Conservation (phyloP, 352 stramenopile genomes). For the Pythium apleroticum region DNA sequence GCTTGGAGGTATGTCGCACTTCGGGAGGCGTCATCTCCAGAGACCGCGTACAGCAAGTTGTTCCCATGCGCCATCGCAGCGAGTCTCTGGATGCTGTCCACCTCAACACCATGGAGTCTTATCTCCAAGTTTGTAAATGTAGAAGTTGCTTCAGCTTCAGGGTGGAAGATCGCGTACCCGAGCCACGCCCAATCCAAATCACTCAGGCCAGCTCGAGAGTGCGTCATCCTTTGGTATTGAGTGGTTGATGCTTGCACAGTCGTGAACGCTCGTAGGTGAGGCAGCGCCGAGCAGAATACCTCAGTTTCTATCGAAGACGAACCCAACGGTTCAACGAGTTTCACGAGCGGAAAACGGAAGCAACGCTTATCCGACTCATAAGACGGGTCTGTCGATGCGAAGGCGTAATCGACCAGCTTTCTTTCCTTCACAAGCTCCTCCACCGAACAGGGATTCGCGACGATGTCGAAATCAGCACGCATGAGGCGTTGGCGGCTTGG, state of each 20-base stretch:
- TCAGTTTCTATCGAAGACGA: neutral
- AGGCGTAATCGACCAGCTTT: neutral
- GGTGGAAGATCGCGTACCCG: neutral
- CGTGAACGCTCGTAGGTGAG: neutral
- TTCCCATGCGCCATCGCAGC: neutral
- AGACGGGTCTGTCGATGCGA: neutral
- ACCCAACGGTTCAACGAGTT: neutral
- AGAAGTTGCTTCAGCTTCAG: neutral
- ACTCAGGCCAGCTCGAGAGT: neutral
- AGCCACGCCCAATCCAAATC: neutral
- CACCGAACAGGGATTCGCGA: neutral
- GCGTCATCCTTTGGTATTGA: neutral
- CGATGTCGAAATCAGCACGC: neutral
- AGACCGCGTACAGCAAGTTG: neutral
- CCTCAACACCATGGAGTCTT: neutral
- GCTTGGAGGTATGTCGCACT: neutral
- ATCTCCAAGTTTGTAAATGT: neutral
- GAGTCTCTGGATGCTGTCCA: neutral
- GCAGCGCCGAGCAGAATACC: neutral
- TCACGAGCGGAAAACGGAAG: neutral
- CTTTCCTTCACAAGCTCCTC: neutral
- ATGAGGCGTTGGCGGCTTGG: neutral
- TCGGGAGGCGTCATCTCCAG: neutral
- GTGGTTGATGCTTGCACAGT: neutral
- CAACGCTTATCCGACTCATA: neutral